Percentiles rank a stretch among this genome's conserved stretches.
Conservation (phyloP, 306 rosid species). For the Sindora glabra region DNA sequence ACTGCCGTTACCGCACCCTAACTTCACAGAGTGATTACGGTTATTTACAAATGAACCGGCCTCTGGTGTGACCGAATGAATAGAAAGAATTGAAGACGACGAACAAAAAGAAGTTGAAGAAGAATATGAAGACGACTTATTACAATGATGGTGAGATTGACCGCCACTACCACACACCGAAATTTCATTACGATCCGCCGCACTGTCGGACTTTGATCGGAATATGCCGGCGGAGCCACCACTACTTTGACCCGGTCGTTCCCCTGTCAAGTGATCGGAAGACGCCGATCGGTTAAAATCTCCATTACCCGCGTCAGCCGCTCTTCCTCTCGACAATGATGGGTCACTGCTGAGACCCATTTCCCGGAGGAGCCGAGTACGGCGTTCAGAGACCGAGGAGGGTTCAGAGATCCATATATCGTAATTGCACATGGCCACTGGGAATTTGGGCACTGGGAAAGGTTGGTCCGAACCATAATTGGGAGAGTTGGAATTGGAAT, state of each 20-base stretch:
- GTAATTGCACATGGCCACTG: conserved; percentile 49
- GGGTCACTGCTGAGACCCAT: conserved; percentile 69
- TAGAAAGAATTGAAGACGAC: conserved; percentile 18
- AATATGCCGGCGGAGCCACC: conserved; percentile 15
- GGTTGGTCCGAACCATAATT: conserved; percentile 34
- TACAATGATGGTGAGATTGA: conserved; percentile 19
- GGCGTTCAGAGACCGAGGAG: conserved; percentile 83
- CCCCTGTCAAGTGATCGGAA: conserved; percentile 35
- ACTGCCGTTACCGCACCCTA: conserved; percentile 28
- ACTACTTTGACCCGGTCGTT: conserved; percentile 9
- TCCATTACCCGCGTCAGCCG: conserved; percentile 7
- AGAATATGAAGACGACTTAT: conserved; percentile 16
- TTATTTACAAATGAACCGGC: conserved; percentile 33
- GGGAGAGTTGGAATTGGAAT: conserved; percentile 31
- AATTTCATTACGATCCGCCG: conserved; percentile 11
- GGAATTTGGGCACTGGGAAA: conserved; percentile 51
- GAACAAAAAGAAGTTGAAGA: not conserved
- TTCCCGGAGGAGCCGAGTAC: conserved; percentile 57
- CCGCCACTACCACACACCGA: not conserved
- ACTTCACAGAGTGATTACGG: conserved; percentile 18
- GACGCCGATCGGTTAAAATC: conserved; percentile 45
- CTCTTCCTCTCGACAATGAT: conserved; percentile 37
- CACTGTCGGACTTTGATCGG: conserved; percentile 63
- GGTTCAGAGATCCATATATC: conserved; percentile 96
- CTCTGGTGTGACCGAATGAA: conserved; percentile 11